Evolutionary conservation across 306 rosid species (phyloP).

Genomic region (Prosopis cineraria): DNA sequence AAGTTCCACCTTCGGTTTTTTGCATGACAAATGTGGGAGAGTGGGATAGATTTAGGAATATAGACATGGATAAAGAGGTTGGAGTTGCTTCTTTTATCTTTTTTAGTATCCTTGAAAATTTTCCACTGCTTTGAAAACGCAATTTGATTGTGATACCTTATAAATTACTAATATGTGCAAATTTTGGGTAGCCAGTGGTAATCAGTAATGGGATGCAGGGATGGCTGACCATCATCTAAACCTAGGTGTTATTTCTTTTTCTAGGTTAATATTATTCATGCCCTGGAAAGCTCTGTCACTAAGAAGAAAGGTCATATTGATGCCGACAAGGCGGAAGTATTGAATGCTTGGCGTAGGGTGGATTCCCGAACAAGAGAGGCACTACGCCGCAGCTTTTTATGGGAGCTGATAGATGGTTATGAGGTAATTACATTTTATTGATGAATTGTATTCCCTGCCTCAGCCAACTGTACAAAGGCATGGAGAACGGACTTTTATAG

Average conservation of each 20-base stretch:
- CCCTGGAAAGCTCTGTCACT: constrained; percentile 46
- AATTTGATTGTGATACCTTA: constrained; percentile 21
- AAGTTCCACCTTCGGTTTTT: constrained; percentile 80
- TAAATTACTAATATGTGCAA: background rate
- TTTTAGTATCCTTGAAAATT: background rate
- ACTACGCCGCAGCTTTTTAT: constrained; percentile 76
- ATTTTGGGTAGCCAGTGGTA: constrained; percentile 14
- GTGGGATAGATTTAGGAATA: constrained; percentile 94
- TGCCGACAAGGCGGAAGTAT: constrained; percentile 42
- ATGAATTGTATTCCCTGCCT: background rate
- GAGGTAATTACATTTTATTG: constrained; percentile 59
- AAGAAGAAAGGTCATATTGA: constrained; percentile 64
- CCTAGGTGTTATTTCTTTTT: constrained; percentile 30
- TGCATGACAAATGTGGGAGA: constrained; percentile 73
- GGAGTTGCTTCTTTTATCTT: constrained; percentile 30
- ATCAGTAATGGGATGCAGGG: constrained; percentile 4
- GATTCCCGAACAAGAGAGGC: constrained; percentile 88
- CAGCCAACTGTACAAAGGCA: background rate
- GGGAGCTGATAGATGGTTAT: constrained; percentile 72
- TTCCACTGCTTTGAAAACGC: constrained; percentile 17
- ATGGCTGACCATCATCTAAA: constrained; percentile 28
- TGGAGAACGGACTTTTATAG: constrained; percentile 2
- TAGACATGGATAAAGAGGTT: constrained; percentile 98
- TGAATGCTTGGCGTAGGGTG: constrained; percentile 42
- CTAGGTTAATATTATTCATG: constrained; percentile 69